Evolutionary conservation across 805 yeast species (phyloP).

Genomic region (Lipomyces chichibuensis): DNA sequence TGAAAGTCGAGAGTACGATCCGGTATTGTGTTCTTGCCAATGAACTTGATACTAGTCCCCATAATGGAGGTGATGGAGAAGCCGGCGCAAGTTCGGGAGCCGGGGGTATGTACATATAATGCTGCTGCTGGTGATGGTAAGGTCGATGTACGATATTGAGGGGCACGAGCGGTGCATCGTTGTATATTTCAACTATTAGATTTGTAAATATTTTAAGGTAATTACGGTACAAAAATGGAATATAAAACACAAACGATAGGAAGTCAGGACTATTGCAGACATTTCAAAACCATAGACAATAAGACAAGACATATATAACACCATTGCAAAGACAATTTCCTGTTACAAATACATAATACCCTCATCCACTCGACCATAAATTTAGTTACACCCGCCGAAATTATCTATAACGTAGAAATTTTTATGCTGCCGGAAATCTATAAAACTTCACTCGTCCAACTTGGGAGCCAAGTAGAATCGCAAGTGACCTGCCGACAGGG

Average conservation of each 20-base stretch:
- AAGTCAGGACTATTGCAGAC: neutral
- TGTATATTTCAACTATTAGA: neutral
- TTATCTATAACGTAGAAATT: neutral
- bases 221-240: neutral
- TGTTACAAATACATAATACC: neutral
- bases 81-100: neutral
- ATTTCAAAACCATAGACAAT: neutral
- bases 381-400: neutral
- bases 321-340: neutral
- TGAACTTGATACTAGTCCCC: neutral
- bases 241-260: neutral
- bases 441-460: constrained; percentile 64
- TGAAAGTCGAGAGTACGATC: constrained; percentile 60
- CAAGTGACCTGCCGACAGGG: constrained; percentile 86
- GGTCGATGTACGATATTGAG: neutral
- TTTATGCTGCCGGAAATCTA: neutral
- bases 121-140: neutral
- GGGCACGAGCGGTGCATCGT: neutral
- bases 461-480: constrained; percentile 97
- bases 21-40: constrained; percentile 47
- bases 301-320: neutral
- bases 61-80: neutral
- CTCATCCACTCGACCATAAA: neutral
- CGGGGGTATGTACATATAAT: neutral
- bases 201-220: neutral